A percentile compares a stretch with the other conserved stretches of the same genome.
Conservation (phyloP, 495 filamentous ascomycete genomes). For the Usnea hakonensis region DNA sequence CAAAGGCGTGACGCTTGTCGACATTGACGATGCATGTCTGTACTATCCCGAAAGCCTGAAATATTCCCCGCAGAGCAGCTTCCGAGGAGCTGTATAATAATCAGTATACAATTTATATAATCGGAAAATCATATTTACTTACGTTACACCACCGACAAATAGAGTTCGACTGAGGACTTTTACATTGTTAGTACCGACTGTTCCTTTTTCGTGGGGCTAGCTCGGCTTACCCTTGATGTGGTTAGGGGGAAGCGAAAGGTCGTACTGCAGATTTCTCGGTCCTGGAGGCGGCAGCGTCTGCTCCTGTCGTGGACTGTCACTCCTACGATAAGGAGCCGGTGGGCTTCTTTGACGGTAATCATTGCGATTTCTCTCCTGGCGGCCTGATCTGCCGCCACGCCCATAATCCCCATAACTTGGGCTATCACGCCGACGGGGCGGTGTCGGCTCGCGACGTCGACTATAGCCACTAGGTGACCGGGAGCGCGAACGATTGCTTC, state of each 20-base stretch:
- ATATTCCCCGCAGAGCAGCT: slow-evolving; percentile 66
- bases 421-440: slow-evolving; percentile 57
- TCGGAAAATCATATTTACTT: slow-evolving; percentile 34
- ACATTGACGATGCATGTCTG: slow-evolving; percentile 97
- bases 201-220: slow-evolving; percentile 3
- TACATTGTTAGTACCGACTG: slow-evolving; percentile 21
- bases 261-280: slow-evolving; percentile 75
- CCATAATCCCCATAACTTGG: slow-evolving; percentile 65
- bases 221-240: slow-evolving; percentile 65
- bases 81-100: slow-evolving; percentile 56
- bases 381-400: slow-evolving; percentile 51
- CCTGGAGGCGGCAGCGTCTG: slow-evolving; percentile 47
- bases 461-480: slow-evolving; percentile 64
- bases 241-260: slow-evolving; percentile 60
- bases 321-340: slow-evolving; percentile 51
- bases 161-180: slow-evolving; percentile 82
- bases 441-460: slow-evolving; percentile 53
- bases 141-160: slow-evolving; percentile 94
- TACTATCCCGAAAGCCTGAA: slow-evolving; percentile 72
- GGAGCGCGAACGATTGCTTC: slow-evolving; percentile 53
- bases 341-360: slow-evolving; percentile 86
- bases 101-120: slow-evolving; percentile 11
- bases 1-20: slow-evolving; percentile 96
- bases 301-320: slow-evolving; percentile 51
- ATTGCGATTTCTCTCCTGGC: slow-evolving; percentile 43